Evolutionary conservation across 2,329 filamentous ascomycete genomes (phyloP).

Genomic region (Moelleriella libera): DNA sequence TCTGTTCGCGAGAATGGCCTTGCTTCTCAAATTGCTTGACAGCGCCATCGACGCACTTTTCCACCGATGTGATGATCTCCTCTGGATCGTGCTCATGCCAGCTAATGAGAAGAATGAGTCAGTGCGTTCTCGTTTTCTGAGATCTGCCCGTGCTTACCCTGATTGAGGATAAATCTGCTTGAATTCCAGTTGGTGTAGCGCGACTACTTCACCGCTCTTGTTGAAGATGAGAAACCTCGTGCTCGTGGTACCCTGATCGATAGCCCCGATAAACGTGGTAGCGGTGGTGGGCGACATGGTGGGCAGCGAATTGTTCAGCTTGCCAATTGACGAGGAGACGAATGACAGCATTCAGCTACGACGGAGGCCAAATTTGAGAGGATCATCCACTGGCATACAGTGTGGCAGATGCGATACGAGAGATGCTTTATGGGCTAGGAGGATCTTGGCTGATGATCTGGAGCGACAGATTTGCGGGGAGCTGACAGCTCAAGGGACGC

Average conservation of each 20-base stretch:
- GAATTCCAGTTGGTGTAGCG: conserved; percentile 64
- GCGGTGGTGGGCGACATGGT: conserved; percentile 17
- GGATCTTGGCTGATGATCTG: conserved; percentile 1
- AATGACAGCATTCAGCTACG: conserved; percentile 10
- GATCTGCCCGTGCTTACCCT: conserved; percentile 36
- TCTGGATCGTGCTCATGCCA: conserved; percentile 78
- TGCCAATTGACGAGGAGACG: conserved; percentile 8
- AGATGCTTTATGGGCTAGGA: no score
- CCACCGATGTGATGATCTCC: conserved; percentile 58
- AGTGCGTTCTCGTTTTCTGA: background rate
- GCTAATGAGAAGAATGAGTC: conserved; percentile 25
- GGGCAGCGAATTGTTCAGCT: conserved; percentile 3
- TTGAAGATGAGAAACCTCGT: conserved; percentile 70
- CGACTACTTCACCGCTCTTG: conserved; percentile 51
- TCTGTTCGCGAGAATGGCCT: conserved; percentile 52
- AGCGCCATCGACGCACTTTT: conserved; percentile 62
- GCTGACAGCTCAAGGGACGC: background rate
- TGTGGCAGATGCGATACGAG: no score
- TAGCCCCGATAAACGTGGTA: conserved; percentile 52
- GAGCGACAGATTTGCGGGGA: background rate
- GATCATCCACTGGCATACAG: no score
- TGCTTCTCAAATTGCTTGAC: conserved; percentile 52
- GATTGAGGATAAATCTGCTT: conserved; percentile 60
- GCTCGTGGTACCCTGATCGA: conserved; percentile 70
- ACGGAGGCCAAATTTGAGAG: no score